Evolutionary conservation across 805 yeast species (phyloP), one percentile per base, ranked within the genome.

Genomic region (Ogataea sp.): DNA sequence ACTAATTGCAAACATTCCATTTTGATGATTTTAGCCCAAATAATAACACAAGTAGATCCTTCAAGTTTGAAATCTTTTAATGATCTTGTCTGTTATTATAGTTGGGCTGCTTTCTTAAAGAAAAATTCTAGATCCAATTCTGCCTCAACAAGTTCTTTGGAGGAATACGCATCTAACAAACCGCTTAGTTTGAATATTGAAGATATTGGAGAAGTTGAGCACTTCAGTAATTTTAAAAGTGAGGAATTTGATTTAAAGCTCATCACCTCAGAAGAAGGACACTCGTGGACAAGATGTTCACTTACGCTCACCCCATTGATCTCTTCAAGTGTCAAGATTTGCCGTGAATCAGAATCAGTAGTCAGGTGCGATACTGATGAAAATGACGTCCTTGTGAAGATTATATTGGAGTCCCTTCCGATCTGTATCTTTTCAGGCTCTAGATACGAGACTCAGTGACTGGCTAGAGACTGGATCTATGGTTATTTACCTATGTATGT

Each of bases 231-330:
- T n/a, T 16, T 17, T 3, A 20, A 16, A 4, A 28, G 27, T 2
- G 30, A 18, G 3, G 32, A 30, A 3, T 42, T 45, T 23, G 43
- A 44, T n/a, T 24, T 34, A 1, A 38, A 36, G 9, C 27, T 40
- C 6, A 46, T 51, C 13, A 37, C 39, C 4, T 52, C 55, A 4
- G 36, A 39, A n/a, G 53, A 57, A 16, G 56, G 53, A 14, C 62
- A 62, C 36, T 24, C 35, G 2, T 67, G 71, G 71, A 54, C 50
- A 27, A 47, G 67, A 21, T 67, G 73, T 45, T 45, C 59, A 13
- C 47, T 59, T 4, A 62, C 69, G 1, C 41, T 65, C 24, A 43
- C 65, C 14, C 73, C 73, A 1, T 37, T 67, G 7, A 34, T 64
- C 25, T 53, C 57, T 8, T 53, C 66, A 4, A 42, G 53, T 8